phyloP scores from a whole-genome alignment of 1,284 basidiomycete genomes.

The Austroboletus niveus region DNA sequence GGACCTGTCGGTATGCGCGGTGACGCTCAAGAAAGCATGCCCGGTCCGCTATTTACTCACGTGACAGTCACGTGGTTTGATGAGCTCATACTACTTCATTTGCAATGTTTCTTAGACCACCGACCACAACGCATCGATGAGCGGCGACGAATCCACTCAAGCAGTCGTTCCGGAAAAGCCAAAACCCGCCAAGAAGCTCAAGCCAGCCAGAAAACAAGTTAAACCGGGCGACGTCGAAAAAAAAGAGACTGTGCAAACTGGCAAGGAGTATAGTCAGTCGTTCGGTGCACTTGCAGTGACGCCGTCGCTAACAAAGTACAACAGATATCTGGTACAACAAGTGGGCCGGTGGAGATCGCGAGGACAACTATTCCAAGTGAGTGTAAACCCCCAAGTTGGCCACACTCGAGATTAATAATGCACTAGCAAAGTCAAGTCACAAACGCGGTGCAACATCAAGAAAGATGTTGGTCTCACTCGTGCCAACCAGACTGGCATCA shows the following conservation, averaged over 20 bases:
- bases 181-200: conserved; percentile 54
- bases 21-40: conserved; percentile 14
- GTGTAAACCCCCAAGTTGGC: conserved; percentile 28
- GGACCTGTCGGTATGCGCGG: conserved; percentile 2
- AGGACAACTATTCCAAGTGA: conserved; percentile 90
- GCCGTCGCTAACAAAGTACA: conserved; percentile 16
- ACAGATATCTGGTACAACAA: conserved; percentile 99
- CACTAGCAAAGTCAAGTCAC: conserved; percentile 86
- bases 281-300: not conserved
- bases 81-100: not conserved
- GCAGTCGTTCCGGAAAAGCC: conserved; percentile 7
- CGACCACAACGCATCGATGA: conserved; percentile 23
- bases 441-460: conserved; percentile 88
- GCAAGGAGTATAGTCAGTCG: conserved; percentile 87
- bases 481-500: conserved; percentile 87
- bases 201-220: conserved; percentile 88
- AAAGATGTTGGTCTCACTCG: conserved; percentile 91
- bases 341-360: conserved; percentile 94
- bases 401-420: conserved; percentile 3
- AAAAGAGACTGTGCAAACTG: conserved; percentile 84
- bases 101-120: not conserved
- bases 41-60: conserved; percentile 19
- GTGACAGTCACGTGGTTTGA: conserved; percentile 27
- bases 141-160: conserved; percentile 18
- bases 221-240: conserved; percentile 87